These are phyloP conservation scores for Naganishia antarctica DNA, from an alignment of 768 basidiomycete genomes.

Conservation along the genomic window DNA sequence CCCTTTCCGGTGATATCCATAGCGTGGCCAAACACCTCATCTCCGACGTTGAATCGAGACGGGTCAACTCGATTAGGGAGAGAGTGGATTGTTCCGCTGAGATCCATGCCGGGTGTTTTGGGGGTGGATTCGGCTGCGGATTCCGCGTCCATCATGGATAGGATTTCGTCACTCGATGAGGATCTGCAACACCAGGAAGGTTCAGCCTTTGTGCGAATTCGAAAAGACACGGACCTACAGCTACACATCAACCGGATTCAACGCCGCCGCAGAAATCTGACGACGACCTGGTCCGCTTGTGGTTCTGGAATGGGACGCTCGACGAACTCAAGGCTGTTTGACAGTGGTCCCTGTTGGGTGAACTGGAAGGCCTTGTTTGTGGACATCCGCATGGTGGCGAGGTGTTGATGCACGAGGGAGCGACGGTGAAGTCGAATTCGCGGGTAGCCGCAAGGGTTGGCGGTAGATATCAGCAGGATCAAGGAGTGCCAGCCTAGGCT, in stretches of 20 bases:
- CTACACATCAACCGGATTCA: conserved; percentile 62
- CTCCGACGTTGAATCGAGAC: conserved; percentile 57
- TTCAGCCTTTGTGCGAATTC: neutral
- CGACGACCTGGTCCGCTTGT: conserved; percentile 53
- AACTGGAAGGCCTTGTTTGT: conserved; percentile 32
- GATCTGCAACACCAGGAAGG: conserved; percentile 16
- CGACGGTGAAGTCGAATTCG: too few relatives aligned
- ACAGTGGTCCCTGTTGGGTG: conserved; percentile 29
- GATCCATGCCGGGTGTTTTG: conserved; percentile 59
- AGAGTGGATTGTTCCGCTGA: conserved; percentile 57
- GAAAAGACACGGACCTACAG: conserved; percentile 24
- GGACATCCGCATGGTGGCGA: conserved; percentile 6
- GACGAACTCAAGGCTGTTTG: conserved; percentile 25
- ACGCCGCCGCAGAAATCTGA: conserved; percentile 58
- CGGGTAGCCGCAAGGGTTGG: too few relatives aligned
- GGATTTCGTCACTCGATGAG: conserved; percentile 41
- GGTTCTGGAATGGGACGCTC: conserved; percentile 35
- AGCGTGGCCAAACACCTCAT: conserved; percentile 62
- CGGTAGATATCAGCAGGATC: too few relatives aligned
- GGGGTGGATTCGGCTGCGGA: conserved; percentile 51
- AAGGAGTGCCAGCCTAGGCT: too few relatives aligned
- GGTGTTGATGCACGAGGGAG: neutral
- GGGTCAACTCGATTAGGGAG: conserved; percentile 55
- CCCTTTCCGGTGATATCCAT: conserved; percentile 30
- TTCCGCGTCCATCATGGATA: conserved; percentile 51